Percentiles rank a stretch among this genome's conserved stretches.
Evolutionary conservation across 768 basidiomycete genomes (phyloP).

Genomic region (Agrocybe praecox): DNA sequence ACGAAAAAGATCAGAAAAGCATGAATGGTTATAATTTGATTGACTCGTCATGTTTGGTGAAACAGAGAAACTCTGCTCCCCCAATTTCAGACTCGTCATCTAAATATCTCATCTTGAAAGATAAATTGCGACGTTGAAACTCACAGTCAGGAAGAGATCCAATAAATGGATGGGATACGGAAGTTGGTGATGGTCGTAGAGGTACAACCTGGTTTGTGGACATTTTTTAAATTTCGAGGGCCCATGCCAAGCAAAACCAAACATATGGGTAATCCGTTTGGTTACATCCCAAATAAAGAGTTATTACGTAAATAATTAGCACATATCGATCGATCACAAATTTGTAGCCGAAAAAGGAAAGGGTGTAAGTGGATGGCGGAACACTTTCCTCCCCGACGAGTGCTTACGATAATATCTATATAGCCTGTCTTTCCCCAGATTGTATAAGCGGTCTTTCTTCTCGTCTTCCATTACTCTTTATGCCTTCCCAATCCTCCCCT

Average conservation of each 20-base stretch:
- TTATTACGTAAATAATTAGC: not conserved
- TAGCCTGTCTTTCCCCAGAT: conserved; percentile 13
- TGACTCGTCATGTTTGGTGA: conserved; percentile 62
- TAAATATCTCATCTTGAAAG: conserved; percentile 44
- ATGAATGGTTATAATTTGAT: conserved; percentile 84
- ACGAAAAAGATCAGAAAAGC: conserved; percentile 69
- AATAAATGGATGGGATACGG: too few relatives aligned
- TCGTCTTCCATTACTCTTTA: conserved; percentile 19
- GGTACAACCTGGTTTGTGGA: not conserved
- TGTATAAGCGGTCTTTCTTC: conserved; percentile 3
- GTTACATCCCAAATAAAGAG: too few relatives aligned
- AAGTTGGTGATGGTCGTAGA: conserved; percentile 5
- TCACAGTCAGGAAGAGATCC: conserved; percentile 5
- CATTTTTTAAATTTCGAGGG: conserved; percentile 16
- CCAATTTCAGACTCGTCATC: conserved; percentile 83
- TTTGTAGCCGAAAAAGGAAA: not conserved
- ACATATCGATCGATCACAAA: conserved; percentile 13
- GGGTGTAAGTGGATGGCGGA: conserved; percentile 24
- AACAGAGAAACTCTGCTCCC: conserved; percentile 62
- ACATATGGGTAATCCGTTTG: too few relatives aligned
- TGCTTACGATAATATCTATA: conserved; percentile 7
- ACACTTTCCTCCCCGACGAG: conserved; percentile 26
- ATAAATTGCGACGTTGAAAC: conserved; percentile 12
- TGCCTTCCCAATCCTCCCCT: conserved; percentile 26
- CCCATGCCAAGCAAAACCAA: conserved; percentile 27